phyloP scores from a whole-genome alignment of 1,139 yeast genomes.

The Geotrichum aggregatum region DNA sequence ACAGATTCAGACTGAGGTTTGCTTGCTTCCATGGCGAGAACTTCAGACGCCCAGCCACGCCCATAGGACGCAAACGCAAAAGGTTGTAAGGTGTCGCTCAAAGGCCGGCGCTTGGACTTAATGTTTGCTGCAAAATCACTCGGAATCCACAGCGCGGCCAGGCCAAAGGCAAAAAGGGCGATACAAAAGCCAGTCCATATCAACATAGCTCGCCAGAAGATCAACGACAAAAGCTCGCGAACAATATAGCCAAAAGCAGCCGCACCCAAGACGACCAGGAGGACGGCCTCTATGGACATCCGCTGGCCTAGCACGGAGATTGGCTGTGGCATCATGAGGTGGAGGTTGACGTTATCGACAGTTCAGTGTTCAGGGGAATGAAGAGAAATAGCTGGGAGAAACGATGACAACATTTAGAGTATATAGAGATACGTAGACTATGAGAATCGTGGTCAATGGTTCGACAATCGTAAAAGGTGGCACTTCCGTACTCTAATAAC shows the following conservation, averaged over 20 bases:
- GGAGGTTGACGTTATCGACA: background rate
- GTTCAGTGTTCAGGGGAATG: background rate
- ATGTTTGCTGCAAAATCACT: slow-evolving; percentile 18
- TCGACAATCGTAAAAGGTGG: no score
- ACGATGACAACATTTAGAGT: no score
- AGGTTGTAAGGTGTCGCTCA: slow-evolving; percentile 17
- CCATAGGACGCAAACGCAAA: slow-evolving; percentile 26
- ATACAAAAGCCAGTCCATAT: slow-evolving; percentile 26
- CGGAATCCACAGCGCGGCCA: slow-evolving; percentile 24
- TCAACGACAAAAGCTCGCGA: slow-evolving; percentile 24
- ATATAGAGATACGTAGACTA: no score
- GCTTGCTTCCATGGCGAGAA: slow-evolving; percentile 25
- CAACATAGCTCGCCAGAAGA: slow-evolving; percentile 27
- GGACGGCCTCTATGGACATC: slow-evolving; percentile 25
- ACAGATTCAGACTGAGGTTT: slow-evolving; percentile 32
- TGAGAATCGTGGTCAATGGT: no score
- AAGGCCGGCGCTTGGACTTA: slow-evolving; percentile 3
- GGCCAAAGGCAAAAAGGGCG: slow-evolving; percentile 23
- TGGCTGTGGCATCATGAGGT: slow-evolving; percentile 13
- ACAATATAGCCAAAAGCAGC: slow-evolving; percentile 25
- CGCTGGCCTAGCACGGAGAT: slow-evolving; percentile 23
- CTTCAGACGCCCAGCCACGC: slow-evolving; percentile 27
- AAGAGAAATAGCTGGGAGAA: background rate
- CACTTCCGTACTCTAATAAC: no score
- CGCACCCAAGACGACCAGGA: slow-evolving; percentile 24